Base-by-base conservation (phyloP, 176 grass and related monocot species). In the Carex parvula region DNA sequence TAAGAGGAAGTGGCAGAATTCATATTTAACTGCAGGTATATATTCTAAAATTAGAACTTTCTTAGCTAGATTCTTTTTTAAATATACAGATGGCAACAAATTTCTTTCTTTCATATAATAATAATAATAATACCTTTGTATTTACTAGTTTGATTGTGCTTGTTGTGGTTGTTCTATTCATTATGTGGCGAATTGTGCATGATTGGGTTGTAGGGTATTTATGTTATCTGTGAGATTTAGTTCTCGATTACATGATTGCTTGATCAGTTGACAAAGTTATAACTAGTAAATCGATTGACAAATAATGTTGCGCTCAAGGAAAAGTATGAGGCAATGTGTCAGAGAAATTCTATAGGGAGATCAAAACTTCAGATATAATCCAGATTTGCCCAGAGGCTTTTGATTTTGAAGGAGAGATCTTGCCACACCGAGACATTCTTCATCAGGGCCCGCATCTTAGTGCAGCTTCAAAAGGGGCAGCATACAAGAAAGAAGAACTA, bases 131-230 rank as follows among this genome's bases (percentile, higher is more conserved):
- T 30, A 13, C 12, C 48, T 18, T 77, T 30, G 35, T 77, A 10
- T 56, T 77, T 42, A 15, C 44, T 9, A 77, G 73, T 50, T 56
- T 77, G 73, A 8, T 77, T 7, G 73, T 56, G 24, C 73, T 76
- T 76, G 72, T 22, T 0, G 48, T 76, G 1, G 72, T 56, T 76
- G 48, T 29, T 55, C 13, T 76, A 30, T 76, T 55, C 48, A 29
- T 76, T 54, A 30, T 30, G 72, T 56, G 72, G 72, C 72, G 72
- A 55, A 30, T 76, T 4, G 48, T 76, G 13, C 72, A 76, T 1
- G 20, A 1, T 76, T 29, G 29, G 72, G 72, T 76, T 76, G 72
- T 76, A 48, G 72, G 72, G 72, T 13, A 76, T 76, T 32, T 76
- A 48, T 15, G 72, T 76, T 17, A 13, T 53, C 0, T 76, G 72